Evolutionary conservation across 2,329 filamentous ascomycete genomes (phyloP).

Genomic region (Arthrobotrys sphaeroides): DNA sequence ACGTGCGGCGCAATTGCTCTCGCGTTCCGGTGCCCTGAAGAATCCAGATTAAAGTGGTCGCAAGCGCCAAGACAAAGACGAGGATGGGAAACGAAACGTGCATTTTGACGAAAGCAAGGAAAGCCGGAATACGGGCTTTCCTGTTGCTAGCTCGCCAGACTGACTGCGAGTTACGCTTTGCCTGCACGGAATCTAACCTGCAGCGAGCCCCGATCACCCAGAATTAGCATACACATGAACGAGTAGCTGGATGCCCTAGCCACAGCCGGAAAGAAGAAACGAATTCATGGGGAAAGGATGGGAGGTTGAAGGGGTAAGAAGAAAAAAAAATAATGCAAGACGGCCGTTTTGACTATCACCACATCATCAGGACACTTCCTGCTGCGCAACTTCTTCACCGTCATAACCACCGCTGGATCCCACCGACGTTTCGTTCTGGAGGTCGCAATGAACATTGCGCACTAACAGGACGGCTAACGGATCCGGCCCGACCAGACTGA

Average conservation of each 20-base stretch:
- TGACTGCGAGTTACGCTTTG: neutral
- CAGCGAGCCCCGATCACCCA: constrained; percentile 36
- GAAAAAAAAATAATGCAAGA: constrained; percentile 16
- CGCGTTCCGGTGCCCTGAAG: constrained; percentile 36
- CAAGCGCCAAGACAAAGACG: constrained; percentile 19
- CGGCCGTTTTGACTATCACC: constrained; percentile 28
- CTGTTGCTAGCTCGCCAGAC: constrained; percentile 1
- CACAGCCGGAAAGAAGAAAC: constrained; percentile 41
- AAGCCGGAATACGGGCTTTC: constrained; percentile 42
- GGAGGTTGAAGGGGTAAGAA: neutral
- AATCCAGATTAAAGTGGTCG: constrained; percentile 27
- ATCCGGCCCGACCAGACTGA: constrained; percentile 43
- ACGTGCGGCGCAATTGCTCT: constrained; percentile 52
- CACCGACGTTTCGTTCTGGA: constrained; percentile 1
- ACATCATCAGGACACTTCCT: constrained; percentile 40
- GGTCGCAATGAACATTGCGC: constrained; percentile 2
- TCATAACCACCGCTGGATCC: constrained; percentile 14
- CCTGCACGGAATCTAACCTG: constrained; percentile 42
- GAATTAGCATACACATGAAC: constrained; percentile 30
- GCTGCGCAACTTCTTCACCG: constrained; percentile 20
- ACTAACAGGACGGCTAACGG: constrained; percentile 7
- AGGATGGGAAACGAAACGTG: constrained; percentile 46
- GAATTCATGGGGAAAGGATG: constrained; percentile 29
- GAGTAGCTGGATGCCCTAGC: constrained; percentile 26
- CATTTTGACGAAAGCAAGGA: constrained; percentile 41